Evolutionary conservation across 2,329 filamentous ascomycete genomes (phyloP).

Genomic region (Cytospora piceicola): DNA sequence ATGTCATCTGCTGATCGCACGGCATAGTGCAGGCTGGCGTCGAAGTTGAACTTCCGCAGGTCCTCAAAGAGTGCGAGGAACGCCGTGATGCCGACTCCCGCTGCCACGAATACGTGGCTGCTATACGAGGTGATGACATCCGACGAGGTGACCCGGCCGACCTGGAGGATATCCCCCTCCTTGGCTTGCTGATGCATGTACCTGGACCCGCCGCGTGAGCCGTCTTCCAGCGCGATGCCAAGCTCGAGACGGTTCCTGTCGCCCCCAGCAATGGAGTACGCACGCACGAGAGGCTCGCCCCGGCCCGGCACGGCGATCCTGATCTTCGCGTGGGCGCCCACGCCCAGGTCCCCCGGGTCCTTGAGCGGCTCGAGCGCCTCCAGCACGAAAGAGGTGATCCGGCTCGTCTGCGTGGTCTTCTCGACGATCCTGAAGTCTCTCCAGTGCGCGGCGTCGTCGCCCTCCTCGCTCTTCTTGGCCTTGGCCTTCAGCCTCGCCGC

Average conservation of each 20-base stretch:
- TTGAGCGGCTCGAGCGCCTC: slow-evolving; percentile 46
- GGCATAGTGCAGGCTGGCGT: slow-evolving; percentile 61
- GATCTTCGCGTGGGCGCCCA: slow-evolving; percentile 60
- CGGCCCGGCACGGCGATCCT: slow-evolving; percentile 43
- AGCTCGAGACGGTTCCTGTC: slow-evolving; percentile 56
- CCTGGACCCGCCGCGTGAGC: slow-evolving; percentile 62
- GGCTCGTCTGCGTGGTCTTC: slow-evolving; percentile 54
- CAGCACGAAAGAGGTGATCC: slow-evolving; percentile 56
- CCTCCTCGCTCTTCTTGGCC: slow-evolving; percentile 35
- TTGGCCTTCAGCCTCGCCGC: slow-evolving; percentile 49
- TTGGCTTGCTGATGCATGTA: slow-evolving; percentile 57
- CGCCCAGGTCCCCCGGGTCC: slow-evolving; percentile 40
- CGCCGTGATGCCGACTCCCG: slow-evolving; percentile 69
- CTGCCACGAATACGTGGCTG: slow-evolving; percentile 65
- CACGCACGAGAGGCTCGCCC: slow-evolving; percentile 58
- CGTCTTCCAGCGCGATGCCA: slow-evolving; percentile 59
- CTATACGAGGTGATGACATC: slow-evolving; percentile 51
- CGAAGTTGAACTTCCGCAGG: slow-evolving; percentile 51
- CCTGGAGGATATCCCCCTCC: slow-evolving; percentile 54
- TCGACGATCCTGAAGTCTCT: slow-evolving; percentile 52
- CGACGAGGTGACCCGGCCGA: slow-evolving; percentile 57
- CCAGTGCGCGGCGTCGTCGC: slow-evolving; percentile 42
- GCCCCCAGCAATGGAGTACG: slow-evolving; percentile 64
- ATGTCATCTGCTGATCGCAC: slow-evolving; percentile 56
- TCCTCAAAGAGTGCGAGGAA: slow-evolving; percentile 56